phyloP scores from a whole-genome alignment of 163 green algal species.

The Scenedesmus sp. region DNA sequence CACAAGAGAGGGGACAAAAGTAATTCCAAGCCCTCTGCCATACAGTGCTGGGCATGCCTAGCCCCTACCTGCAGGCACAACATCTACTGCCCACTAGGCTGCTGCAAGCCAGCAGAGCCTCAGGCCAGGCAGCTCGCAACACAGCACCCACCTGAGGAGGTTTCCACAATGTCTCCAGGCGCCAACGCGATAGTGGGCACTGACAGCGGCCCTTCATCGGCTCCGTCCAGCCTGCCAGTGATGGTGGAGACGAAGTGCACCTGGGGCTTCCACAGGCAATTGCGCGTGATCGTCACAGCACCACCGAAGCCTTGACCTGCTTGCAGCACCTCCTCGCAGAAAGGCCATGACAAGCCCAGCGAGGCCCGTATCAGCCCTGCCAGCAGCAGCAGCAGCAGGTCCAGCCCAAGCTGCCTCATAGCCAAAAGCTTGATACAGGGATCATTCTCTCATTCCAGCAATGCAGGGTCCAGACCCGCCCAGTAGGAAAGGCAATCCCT shows the following conservation, averaged over 20 bases:
- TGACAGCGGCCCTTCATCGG: neutral
- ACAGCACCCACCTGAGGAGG: slow-evolving; percentile 10
- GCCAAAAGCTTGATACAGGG: slow-evolving; percentile 61
- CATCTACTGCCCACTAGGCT: neutral
- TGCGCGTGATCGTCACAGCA: neutral
- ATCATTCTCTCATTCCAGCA: neutral
- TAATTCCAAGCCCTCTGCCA: neutral
- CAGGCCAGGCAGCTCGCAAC: neutral
- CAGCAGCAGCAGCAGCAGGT: neutral
- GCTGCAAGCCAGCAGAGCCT: neutral
- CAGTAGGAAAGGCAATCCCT: neutral
- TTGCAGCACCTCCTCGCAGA: slow-evolving; percentile 15
- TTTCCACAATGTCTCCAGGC: neutral
- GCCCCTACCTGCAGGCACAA: neutral
- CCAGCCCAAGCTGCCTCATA: neutral
- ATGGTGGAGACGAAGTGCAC: slow-evolving; percentile 40
- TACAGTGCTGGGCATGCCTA: too few relatives aligned
- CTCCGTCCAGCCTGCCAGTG: slow-evolving; percentile 10
- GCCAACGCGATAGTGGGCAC: neutral
- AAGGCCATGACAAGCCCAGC: slow-evolving; percentile 25
- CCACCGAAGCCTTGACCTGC: slow-evolving; percentile 22
- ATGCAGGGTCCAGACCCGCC: neutral
- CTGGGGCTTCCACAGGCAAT: slow-evolving; percentile 27
- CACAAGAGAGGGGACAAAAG: neutral
- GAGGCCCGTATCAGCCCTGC: neutral